Evolutionary conservation across 345 rosid genomes (phyloP), one percentile per base, ranked within the genome.

Genomic region (Populus pruinosa): DNA sequence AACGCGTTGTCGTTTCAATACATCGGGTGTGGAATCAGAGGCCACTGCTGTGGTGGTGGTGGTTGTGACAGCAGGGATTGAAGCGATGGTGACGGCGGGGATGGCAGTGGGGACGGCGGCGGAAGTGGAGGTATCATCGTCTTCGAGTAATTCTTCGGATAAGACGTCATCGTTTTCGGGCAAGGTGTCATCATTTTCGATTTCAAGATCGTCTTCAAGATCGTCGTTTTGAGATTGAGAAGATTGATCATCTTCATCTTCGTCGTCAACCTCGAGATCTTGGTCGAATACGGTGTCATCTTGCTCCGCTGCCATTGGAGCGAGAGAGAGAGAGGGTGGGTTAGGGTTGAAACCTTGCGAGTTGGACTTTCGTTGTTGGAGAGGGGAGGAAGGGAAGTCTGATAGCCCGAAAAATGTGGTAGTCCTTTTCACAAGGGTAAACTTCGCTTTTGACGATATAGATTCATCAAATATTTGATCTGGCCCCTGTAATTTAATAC

Each of bases 1-100:
- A 0, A 83, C 33, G 43, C 88, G 87, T 11, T 79, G 93, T 31
- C 93, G 89, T 72, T 91, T 91, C 23, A 74, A 47, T 10, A 12
- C 64, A 25, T 86, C 92, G 21, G 80, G 69, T 6, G 81, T 69
- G 33, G 23, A 23, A 12, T 39, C 47, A 67, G 85, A 75, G 31
- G 76, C 85, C 8, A 64, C 79, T 33, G 82, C 75, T 66, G 74
- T 77, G 64, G 81, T 61, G 29, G 27, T 25, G 27, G 59, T 25
- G 39, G 78, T 72, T 49, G 69, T 3, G 83, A 73, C 1, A 87
- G 83, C 29, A 84, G 84, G 33, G 87, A 70, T 77, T 53, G 84
- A 68, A 17, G 56, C 55, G 20, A 66, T 53, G 39, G 69, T 17
- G 84, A 73, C 2, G 85, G 84, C n/a, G 84, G 84, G 23, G 87